These are phyloP conservation scores for Keithomyces neogunnii DNA, from an alignment of 2,329 filamentous ascomycete species.

Conservation along the genomic window DNA sequence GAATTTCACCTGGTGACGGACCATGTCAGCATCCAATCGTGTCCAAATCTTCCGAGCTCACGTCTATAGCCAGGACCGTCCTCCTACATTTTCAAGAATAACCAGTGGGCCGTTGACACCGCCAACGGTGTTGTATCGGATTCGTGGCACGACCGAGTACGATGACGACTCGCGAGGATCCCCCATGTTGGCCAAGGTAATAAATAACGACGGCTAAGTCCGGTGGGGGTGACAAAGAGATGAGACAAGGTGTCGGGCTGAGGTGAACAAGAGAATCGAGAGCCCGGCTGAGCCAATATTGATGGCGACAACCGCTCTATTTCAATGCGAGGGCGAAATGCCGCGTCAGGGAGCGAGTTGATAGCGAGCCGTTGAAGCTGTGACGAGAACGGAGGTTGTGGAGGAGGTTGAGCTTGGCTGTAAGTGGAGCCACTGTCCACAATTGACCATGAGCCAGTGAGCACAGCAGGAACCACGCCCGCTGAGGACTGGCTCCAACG, in stretches of 20 bases:
- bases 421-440: constrained; percentile 22
- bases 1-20: constrained; percentile 72
- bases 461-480: constrained; percentile 14
- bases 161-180: constrained; percentile 52
- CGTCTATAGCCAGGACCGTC: not conserved
- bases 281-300: not conserved
- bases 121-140: constrained; percentile 97
- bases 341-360: constrained; percentile 7
- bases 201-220: constrained; percentile 8
- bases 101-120: constrained; percentile 97
- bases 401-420: constrained; percentile 30
- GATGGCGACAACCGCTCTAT: not conserved
- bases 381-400: constrained; percentile 22
- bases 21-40: constrained; percentile 14
- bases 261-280: not conserved
- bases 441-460: constrained; percentile 11
- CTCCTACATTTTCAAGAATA: constrained; percentile 81
- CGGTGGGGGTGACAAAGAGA: constrained; percentile 14
- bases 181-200: constrained; percentile 31
- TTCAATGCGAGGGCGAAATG: not conserved
- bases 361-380: constrained; percentile 7
- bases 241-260: not conserved
- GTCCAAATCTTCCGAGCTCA: too few species aligned
- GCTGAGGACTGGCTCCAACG: not conserved
- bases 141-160: constrained; percentile 50